Percentiles rank a stretch among this genome's conserved stretches.
Evolutionary conservation across 2,329 filamentous ascomycete genomes (phyloP).

Genomic region (Fusarium albosuccineum): DNA sequence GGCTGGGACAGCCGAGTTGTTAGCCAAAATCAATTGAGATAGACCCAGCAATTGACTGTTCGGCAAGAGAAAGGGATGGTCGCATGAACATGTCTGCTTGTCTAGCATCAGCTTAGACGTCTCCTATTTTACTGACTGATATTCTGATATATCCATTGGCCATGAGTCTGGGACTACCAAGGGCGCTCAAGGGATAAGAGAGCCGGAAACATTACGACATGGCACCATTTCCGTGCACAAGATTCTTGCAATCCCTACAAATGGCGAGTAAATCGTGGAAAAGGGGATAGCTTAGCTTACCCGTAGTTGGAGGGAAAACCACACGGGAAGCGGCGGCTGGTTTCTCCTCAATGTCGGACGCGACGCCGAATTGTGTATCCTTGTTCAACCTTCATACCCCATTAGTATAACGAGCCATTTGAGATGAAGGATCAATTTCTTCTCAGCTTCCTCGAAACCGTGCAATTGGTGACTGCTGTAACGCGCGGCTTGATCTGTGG

Average conservation of each 20-base stretch:
- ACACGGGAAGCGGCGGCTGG: not conserved
- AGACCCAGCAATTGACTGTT: not conserved
- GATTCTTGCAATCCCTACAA: not conserved
- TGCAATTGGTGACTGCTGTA: not conserved
- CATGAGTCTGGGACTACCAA: too few species aligned
- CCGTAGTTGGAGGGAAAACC: not conserved
- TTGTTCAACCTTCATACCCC: not conserved
- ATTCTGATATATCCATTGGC: not conserved
- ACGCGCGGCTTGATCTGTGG: not conserved
- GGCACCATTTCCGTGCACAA: not conserved
- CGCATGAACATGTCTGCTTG: slow-evolving; percentile 16
- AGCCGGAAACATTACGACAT: not conserved
- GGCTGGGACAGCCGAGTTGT: slow-evolving; percentile 12
- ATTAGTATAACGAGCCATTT: not conserved
- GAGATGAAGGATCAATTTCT: not conserved
- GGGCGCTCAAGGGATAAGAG: not conserved
- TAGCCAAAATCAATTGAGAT: slow-evolving; percentile 1
- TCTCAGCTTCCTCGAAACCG: too few species aligned
- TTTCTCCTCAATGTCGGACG: not conserved
- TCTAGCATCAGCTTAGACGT: slow-evolving; percentile 8
- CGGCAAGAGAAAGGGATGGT: not conserved
- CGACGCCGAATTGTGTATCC: slow-evolving; percentile 1
- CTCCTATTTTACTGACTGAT: slow-evolving; percentile 1
- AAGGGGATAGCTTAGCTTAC: slow-evolving; percentile 4
- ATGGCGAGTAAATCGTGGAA: not conserved